Evolutionary conservation across 768 basidiomycete genomes (phyloP), one percentile per base, ranked within the genome.

Genomic region (Hypholoma fasciculare): DNA sequence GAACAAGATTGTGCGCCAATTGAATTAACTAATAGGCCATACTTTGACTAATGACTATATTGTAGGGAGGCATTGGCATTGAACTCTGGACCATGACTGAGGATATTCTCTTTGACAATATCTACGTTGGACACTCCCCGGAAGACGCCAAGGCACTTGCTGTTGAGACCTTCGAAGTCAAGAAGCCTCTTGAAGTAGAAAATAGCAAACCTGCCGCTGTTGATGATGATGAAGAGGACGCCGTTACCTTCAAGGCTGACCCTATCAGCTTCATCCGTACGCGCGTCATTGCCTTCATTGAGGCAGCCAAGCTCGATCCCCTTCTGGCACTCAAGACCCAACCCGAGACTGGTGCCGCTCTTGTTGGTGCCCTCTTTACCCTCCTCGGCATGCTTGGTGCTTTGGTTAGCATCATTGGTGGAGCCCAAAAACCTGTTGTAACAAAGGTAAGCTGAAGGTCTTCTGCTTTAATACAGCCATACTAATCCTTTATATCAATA

Each of bases 41-140:
- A 19, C 40, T 5, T 42, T 11, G 2, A 13, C 63, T 52, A 23
- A 51, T 52, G 64, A 4, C 13, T 8, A 27, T 65, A 49, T 38
- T 14, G 23, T 58, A 91, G 89, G 92, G 93, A 64, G 95, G 94
- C 76, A 85, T 97, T 61, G 96, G 96, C 69, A 96, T 98, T 64
- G 97, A 99, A 76, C 87, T 98, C 66, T 99, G 97, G 97, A 96
- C 96, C 47, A 99, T 98, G 97, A 96, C 96, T 43, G 92, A 92
- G 74, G 89, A 92, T 69, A 95, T 95, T 65, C 82, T 95, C 65
- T 96, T 95, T 72, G 87, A 92, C 76, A 95, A 94, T 79, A 86
- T 99, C 69, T 98, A 94, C 78, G 74, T 99, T 58, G 95, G 95
- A 58, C 89, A 95, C 80, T 96, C 94, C 17, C 70, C 85, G 57